These are phyloP conservation scores for Byssochlamys sp. DNA, from an alignment of 2,329 filamentous ascomycete genomes.

Conservation along the genomic window DNA sequence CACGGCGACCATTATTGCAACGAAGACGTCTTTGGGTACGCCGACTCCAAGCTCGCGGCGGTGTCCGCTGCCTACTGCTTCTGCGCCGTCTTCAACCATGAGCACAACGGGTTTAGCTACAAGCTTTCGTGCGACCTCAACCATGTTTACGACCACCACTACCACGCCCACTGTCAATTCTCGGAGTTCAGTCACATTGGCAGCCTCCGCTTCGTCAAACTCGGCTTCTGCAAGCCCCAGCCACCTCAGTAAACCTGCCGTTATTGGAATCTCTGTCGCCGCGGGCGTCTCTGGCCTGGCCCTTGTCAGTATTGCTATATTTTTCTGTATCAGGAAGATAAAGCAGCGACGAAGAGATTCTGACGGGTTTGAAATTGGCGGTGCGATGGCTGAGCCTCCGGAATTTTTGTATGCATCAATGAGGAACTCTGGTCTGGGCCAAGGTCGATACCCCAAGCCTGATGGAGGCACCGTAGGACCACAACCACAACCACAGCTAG, in stretches of 20 bases:
- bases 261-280: conserved; percentile 29
- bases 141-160: conserved; percentile 8
- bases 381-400: conserved; percentile 27
- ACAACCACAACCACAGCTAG: conserved; percentile 3
- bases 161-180: not conserved
- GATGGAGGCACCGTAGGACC: conserved; percentile 9
- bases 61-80: not conserved
- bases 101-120: not conserved
- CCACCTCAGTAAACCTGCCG: conserved; percentile 18
- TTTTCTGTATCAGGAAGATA: conserved; percentile 22
- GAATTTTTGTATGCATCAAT: conserved; percentile 20
- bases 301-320: conserved; percentile 22
- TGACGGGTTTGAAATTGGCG: conserved; percentile 31
- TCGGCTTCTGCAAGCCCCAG: conserved; percentile 2
- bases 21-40: conserved; percentile 4
- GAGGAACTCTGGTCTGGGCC: conserved; percentile 12
- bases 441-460: conserved; percentile 5
- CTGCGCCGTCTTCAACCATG: not conserved
- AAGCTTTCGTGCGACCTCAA: not conserved
- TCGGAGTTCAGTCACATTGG: conserved; percentile 1
- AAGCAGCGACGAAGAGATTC: conserved; percentile 16
- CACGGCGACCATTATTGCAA: conserved; percentile 22
- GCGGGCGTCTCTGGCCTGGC: conserved; percentile 27
- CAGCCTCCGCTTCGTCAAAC: conserved; percentile 1
- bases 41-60: conserved; percentile 6